Conservation (phyloP, 768 basidiomycete species). For the Cyathus striatus region DNA sequence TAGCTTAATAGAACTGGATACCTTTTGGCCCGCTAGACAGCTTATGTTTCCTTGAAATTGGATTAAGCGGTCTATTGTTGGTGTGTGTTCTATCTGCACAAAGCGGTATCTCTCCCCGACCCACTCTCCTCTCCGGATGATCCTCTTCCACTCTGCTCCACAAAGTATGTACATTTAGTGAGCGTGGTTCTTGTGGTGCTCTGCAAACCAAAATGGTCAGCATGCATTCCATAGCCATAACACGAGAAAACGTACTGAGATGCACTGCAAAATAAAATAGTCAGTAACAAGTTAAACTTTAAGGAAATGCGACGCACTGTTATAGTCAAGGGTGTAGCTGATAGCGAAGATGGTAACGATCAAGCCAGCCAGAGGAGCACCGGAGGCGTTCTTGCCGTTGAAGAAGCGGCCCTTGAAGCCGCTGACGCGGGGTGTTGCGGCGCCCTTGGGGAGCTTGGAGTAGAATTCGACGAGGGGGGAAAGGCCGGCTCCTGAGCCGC, state of each 20-base stretch:
- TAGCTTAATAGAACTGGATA: too few relatives aligned
- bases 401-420: slow-evolving; percentile 83
- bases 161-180: too few relatives aligned
- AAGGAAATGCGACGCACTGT: slow-evolving; percentile 72
- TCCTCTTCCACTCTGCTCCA: too few relatives aligned
- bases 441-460: slow-evolving; percentile 92
- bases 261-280: slow-evolving; percentile 57
- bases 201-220: slow-evolving; percentile 38
- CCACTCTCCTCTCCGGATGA: too few relatives aligned
- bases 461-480: slow-evolving; percentile 90
- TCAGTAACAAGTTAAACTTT: too few relatives aligned
- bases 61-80: too few relatives aligned
- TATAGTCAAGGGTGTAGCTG: slow-evolving; percentile 86
- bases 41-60: too few relatives aligned
- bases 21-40: too few relatives aligned
- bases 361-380: slow-evolving; percentile 56
- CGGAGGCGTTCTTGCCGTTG: slow-evolving; percentile 82
- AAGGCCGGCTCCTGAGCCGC: slow-evolving; percentile 77
- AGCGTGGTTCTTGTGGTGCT: slow-evolving; percentile 89
- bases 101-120: too few relatives aligned
- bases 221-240: slow-evolving; percentile 1
- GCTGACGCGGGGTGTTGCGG: slow-evolving; percentile 50
- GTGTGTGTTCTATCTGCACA: too few relatives aligned
- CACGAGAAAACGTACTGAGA: slow-evolving; percentile 53
- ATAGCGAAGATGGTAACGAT: slow-evolving; percentile 67